phyloP scores from a whole-genome alignment of 1,284 basidiomycete species.

The Ceratobasidium sp. region DNA sequence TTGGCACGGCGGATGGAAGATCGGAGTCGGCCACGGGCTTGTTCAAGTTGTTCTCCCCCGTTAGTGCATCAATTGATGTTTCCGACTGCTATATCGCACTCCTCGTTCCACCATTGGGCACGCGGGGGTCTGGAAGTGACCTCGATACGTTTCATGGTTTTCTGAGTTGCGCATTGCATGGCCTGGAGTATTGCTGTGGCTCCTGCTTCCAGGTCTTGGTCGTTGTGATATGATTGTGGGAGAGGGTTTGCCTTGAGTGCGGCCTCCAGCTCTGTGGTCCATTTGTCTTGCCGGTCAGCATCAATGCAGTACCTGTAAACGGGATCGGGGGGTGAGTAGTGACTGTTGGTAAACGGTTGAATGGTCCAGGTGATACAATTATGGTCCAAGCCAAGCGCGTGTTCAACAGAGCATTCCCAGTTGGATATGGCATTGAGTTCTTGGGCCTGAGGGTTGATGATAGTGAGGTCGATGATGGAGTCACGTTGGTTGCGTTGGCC shows the following conservation, averaged over 20 bases:
- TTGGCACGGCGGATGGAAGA: neutral
- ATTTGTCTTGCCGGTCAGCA: neutral
- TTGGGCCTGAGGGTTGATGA: neutral
- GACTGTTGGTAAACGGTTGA: neutral
- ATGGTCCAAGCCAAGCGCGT: slow-evolving; percentile 1
- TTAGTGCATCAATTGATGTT: neutral
- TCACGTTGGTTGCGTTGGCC: neutral
- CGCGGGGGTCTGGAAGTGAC: neutral
- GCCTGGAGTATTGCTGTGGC: neutral
- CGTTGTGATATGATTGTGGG: neutral
- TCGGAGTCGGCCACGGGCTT: neutral
- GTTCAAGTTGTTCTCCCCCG: neutral
- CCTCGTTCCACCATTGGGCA: slow-evolving; percentile 5
- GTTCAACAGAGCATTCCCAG: neutral
- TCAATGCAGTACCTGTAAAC: neutral
- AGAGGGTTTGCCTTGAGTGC: neutral
- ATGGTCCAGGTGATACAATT: neutral
- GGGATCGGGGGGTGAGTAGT: neutral
- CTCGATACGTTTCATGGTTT: neutral
- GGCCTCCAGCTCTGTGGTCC: neutral
- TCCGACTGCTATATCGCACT: neutral
- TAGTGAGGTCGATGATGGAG: slow-evolving; percentile 28
- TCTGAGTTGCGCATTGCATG: neutral
- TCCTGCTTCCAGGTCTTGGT: neutral
- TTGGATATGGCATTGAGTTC: neutral